Evolutionary conservation across 805 yeast genomes (phyloP).

Genomic region (Candida awuae): DNA sequence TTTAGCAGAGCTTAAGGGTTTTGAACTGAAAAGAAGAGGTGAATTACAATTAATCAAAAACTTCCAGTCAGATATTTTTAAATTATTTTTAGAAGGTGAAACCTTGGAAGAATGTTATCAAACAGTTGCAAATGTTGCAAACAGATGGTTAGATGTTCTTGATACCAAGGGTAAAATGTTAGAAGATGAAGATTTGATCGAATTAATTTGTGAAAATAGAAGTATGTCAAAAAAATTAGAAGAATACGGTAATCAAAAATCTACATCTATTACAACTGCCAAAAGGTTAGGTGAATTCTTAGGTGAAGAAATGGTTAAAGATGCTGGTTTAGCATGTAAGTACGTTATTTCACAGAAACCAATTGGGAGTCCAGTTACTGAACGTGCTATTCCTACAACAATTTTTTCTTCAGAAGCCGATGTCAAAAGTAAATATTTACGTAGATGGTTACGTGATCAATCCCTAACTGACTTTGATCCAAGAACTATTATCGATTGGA

Average conservation of each 20-base stretch:
- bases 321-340: conserved; percentile 91
- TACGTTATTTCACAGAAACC: conserved; percentile 86
- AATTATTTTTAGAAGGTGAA: conserved; percentile 79
- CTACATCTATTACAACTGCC: conserved; percentile 95
- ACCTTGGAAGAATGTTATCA: conserved; percentile 72
- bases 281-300: conserved; percentile 85
- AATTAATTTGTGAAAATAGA: conserved; percentile 91
- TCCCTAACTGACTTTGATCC: conserved; percentile 77
- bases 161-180: conserved; percentile 80
- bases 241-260: conserved; percentile 85
- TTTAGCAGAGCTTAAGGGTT: conserved; percentile 91
- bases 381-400: conserved; percentile 93
- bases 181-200: conserved; percentile 91
- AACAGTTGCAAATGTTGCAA: conserved; percentile 88
- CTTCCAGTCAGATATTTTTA: conserved; percentile 91
- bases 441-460: conserved; percentile 83
- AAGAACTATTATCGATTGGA: conserved; percentile 87
- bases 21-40: conserved; percentile 94
- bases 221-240: conserved; percentile 87
- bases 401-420: conserved; percentile 77
- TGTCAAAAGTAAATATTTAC: conserved; percentile 63
- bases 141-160: conserved; percentile 90
- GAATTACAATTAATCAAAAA: conserved; percentile 88
- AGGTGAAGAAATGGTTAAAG: conserved; percentile 95
- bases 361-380: conserved; percentile 81